phyloP scores from a whole-genome alignment of 1,139 yeast genomes.

The Sugiyamaella pinicola region DNA sequence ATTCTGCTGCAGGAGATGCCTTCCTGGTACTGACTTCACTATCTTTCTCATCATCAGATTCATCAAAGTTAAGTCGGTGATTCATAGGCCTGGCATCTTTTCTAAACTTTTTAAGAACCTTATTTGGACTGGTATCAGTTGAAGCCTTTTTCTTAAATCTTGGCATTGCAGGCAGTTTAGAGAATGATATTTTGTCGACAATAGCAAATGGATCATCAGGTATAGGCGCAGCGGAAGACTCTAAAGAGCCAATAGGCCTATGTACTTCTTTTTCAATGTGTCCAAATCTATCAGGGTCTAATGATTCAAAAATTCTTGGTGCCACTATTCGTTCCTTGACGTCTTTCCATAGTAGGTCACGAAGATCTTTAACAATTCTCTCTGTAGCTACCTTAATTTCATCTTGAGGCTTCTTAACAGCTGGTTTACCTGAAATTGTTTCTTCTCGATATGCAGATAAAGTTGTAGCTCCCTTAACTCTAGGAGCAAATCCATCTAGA shows the following conservation, averaged over 20 bases:
- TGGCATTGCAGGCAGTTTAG: slow-evolving; percentile 46
- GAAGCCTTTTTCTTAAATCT: slow-evolving; percentile 49
- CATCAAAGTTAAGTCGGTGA: slow-evolving; percentile 62
- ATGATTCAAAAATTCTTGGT: slow-evolving; percentile 63
- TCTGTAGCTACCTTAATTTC: slow-evolving; percentile 59
- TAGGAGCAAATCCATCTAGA: slow-evolving; percentile 30
- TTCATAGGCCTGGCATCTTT: slow-evolving; percentile 60
- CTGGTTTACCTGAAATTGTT: not conserved
- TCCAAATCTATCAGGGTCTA: slow-evolving; percentile 42
- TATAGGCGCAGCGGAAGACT: not conserved
- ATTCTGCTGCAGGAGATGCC: slow-evolving; percentile 46
- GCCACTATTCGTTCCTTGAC: slow-evolving; percentile 74
- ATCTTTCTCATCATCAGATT: slow-evolving; percentile 48
- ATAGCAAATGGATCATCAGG: slow-evolving; percentile 16
- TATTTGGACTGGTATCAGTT: slow-evolving; percentile 20
- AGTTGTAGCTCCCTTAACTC: slow-evolving; percentile 10
- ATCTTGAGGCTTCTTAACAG: slow-evolving; percentile 22
- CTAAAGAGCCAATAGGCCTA: not conserved
- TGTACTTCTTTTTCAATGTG: slow-evolving; percentile 11
- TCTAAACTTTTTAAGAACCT: slow-evolving; percentile 26
- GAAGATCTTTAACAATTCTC: slow-evolving; percentile 63
- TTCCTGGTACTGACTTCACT: slow-evolving; percentile 43
- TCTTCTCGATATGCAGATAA: slow-evolving; percentile 13
- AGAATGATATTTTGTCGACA: slow-evolving; percentile 20
- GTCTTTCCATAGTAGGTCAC: slow-evolving; percentile 65